Percentiles rank a stretch among this genome's conserved stretches.
phyloP scores from a whole-genome alignment of 2,329 filamentous ascomycete species.

The Pseudopyricularia cyperi region DNA sequence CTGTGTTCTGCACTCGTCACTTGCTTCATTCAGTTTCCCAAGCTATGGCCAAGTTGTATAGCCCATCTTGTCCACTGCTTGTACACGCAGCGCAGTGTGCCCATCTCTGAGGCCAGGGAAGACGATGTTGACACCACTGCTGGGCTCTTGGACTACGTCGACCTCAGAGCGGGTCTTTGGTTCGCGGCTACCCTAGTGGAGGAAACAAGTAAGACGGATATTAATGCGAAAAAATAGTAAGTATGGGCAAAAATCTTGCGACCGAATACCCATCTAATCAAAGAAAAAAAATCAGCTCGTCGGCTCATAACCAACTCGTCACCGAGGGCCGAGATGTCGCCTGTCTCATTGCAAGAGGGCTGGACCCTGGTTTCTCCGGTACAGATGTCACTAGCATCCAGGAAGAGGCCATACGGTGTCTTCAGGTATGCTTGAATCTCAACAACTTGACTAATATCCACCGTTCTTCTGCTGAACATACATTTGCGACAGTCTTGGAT shows the following conservation, averaged over 20 bases:
- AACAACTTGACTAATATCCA: no score
- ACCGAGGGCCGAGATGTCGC: conserved; percentile 26
- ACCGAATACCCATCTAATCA: not conserved
- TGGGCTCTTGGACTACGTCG: conserved; percentile 26
- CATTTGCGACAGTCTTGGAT: conserved; percentile 49
- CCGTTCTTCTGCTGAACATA: conserved; percentile 5
- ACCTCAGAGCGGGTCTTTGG: conserved; percentile 48
- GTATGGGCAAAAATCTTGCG: conserved; percentile 5
- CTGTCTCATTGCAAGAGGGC: conserved; percentile 23
- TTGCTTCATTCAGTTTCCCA: conserved; percentile 60
- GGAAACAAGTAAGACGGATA: conserved; percentile 55
- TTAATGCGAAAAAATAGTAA: conserved; percentile 44
- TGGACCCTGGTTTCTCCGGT: conserved; percentile 14
- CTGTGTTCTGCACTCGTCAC: conserved; percentile 65
- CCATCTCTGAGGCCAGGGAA: conserved; percentile 31
- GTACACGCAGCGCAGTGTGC: conserved; percentile 27
- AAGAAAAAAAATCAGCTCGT: conserved; percentile 11
- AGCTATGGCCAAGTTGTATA: conserved; percentile 53
- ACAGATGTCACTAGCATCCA: conserved; percentile 20
- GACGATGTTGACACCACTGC: conserved; percentile 10
- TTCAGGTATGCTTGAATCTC: conserved; percentile 35
- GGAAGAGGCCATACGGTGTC: conserved; percentile 44
- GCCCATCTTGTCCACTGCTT: conserved; percentile 50
- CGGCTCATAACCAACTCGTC: conserved; percentile 24
- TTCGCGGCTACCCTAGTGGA: conserved; percentile 52